phyloP scores from a whole-genome alignment of 208 protist species.

The Crithidia expoeki region DNA sequence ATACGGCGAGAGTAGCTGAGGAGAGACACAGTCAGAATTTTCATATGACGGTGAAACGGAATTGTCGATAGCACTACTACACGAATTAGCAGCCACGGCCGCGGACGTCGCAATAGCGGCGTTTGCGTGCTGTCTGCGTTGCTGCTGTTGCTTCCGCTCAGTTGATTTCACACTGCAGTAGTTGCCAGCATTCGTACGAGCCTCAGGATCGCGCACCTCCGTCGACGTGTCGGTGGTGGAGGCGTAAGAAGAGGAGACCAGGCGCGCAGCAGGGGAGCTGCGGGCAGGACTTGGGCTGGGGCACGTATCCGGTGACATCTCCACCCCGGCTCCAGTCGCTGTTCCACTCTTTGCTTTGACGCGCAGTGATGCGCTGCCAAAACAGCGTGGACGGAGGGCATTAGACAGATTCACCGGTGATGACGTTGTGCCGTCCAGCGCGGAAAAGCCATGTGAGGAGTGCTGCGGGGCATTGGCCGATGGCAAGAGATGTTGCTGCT shows the following conservation, averaged over 20 bases:
- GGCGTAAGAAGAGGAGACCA: background rate
- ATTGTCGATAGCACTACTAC: background rate
- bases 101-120: no score
- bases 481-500: background rate
- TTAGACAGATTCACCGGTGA: no score
- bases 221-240: background rate
- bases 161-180: background rate
- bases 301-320: no score
- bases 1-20: slow-evolving; percentile 13
- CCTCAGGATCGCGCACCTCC: background rate
- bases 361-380: background rate
- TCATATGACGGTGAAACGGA: background rate
- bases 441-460: background rate
- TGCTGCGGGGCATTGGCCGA: background rate
- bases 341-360: background rate
- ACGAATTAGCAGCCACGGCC: no score
- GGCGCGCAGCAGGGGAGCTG: background rate
- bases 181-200: background rate
- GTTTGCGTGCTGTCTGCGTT: background rate
- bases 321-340: background rate
- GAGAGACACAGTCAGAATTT: background rate
- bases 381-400: background rate
- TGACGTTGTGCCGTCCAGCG: background rate
- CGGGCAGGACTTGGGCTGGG: background rate
- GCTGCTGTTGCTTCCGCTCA: background rate